These are phyloP conservation scores for Wickerhamomyces bovis DNA, from an alignment of 805 yeast genomes.

Conservation along the genomic window DNA sequence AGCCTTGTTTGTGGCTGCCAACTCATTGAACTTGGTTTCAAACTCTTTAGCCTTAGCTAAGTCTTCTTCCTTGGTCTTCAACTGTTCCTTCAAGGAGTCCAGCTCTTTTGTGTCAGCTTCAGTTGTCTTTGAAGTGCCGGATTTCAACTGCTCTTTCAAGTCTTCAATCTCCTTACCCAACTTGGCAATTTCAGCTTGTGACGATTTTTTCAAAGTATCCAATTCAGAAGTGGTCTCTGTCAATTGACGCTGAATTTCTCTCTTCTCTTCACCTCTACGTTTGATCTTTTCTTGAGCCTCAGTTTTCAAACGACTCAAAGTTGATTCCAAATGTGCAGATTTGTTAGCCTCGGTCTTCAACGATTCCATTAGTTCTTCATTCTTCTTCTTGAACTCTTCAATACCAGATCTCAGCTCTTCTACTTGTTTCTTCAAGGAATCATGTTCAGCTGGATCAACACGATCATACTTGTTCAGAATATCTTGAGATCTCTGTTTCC, in stretches of 20 bases:
- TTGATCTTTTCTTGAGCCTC: conserved; percentile 26
- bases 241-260: conserved; percentile 10
- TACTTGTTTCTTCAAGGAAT: conserved; percentile 29
- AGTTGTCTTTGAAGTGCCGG: not conserved
- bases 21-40: conserved; percentile 28
- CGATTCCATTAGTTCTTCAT: conserved; percentile 18
- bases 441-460: conserved; percentile 41
- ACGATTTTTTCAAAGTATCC: conserved; percentile 5
- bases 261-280: conserved; percentile 18
- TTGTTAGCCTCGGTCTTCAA: conserved; percentile 18
- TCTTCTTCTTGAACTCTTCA: conserved; percentile 21
- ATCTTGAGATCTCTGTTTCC: conserved; percentile 49
- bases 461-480: conserved; percentile 39
- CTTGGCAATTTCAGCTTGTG: conserved; percentile 3
- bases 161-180: conserved; percentile 18
- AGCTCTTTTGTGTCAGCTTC: not conserved
- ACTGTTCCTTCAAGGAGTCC: conserved; percentile 10
- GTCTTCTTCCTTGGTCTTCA: conserved; percentile 19
- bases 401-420: conserved; percentile 17
- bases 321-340: conserved; percentile 14
- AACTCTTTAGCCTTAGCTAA: conserved; percentile 31
- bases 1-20: conserved; percentile 29
- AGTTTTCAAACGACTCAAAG: conserved; percentile 16
- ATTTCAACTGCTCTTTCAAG: conserved; percentile 11
- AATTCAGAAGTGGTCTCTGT: conserved; percentile 10